A percentile compares a stretch with the other conserved stretches of the same genome.
Evolutionary conservation across 768 basidiomycete genomes (phyloP).

Genomic region (Kwoniella botswanensis): DNA sequence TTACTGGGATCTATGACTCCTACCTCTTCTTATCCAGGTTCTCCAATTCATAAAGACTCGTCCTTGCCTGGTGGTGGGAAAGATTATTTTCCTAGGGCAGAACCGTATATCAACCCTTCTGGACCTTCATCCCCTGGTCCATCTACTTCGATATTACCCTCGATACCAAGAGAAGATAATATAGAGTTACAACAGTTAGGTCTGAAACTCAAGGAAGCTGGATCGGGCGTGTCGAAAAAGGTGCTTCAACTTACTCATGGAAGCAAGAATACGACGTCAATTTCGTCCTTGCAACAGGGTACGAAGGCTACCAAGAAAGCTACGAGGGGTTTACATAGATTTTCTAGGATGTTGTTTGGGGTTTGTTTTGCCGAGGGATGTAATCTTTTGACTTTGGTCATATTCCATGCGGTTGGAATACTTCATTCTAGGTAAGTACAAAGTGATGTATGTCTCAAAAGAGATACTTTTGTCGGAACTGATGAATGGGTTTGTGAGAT

Average conservation of each 20-base stretch:
- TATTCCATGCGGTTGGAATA: conserved; percentile 53
- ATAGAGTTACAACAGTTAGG: conserved; percentile 33
- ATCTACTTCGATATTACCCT: conserved; percentile 12
- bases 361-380: conserved; percentile 53
- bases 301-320: conserved; percentile 37
- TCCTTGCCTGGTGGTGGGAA: conserved; percentile 17
- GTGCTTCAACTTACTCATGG: conserved; percentile 38
- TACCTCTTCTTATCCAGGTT: conserved; percentile 34
- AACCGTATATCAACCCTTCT: conserved; percentile 12
- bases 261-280: conserved; percentile 8
- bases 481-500: not conserved
- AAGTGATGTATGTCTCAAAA: not conserved
- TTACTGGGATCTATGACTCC: conserved; percentile 11
- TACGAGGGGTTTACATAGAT: conserved; percentile 45
- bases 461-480: not conserved
- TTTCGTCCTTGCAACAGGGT: not conserved
- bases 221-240: conserved; percentile 23
- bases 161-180: conserved; percentile 8
- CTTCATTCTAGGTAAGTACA: conserved; percentile 47
- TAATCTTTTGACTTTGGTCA: conserved; percentile 52
- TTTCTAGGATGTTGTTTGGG: conserved; percentile 52
- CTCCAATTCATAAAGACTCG: conserved; percentile 25
- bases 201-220: conserved; percentile 34
- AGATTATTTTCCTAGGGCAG: conserved; percentile 15
- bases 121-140: conserved; percentile 12